Conservation (phyloP, 2,329 filamentous ascomycete species). For the Drechslerella stenobrocha region DNA sequence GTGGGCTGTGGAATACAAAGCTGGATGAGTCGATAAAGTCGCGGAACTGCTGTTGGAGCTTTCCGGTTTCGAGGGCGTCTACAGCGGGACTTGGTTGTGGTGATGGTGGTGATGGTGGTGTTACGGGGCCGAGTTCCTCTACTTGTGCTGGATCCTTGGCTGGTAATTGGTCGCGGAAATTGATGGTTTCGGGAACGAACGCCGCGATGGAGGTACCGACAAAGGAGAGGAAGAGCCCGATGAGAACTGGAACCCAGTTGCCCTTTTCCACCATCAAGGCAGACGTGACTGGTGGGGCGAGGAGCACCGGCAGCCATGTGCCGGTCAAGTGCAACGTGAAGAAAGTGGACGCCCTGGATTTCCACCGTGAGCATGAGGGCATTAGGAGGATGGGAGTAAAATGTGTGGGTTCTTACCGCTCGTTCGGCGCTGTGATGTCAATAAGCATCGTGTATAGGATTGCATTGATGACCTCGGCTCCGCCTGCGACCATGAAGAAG, state of each 20-base stretch:
- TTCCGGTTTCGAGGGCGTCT: background rate
- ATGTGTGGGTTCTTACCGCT: too few relatives aligned
- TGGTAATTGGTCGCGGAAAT: background rate
- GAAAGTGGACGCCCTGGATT: constrained; percentile 27
- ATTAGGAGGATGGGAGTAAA: too few relatives aligned
- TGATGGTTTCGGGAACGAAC: constrained; percentile 28
- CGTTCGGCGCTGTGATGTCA: constrained; percentile 23
- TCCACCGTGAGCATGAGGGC: too few relatives aligned
- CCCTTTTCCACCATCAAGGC: constrained; percentile 26
- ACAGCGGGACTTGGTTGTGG: constrained; percentile 9
- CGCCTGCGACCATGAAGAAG: constrained; percentile 24
- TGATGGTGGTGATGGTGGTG: background rate
- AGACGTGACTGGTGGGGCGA: constrained; percentile 20
- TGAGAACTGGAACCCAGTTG: constrained; percentile 14
- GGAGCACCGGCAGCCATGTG: constrained; percentile 16
- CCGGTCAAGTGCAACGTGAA: constrained; percentile 38
- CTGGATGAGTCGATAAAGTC: constrained; percentile 36
- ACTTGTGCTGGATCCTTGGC: background rate
- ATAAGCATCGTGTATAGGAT: constrained; percentile 43
- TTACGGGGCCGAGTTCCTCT: background rate
- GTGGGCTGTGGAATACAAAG: constrained; percentile 41
- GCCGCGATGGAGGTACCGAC: constrained; percentile 8
- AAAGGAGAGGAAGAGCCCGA: constrained; percentile 6
- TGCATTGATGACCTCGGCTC: constrained; percentile 20
- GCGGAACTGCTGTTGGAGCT: constrained; percentile 5